Evolutionary conservation across 2,329 filamentous ascomycete species (phyloP), one percentile per base, ranked within the genome.

Genomic region (Colletotrichum filicis): DNA sequence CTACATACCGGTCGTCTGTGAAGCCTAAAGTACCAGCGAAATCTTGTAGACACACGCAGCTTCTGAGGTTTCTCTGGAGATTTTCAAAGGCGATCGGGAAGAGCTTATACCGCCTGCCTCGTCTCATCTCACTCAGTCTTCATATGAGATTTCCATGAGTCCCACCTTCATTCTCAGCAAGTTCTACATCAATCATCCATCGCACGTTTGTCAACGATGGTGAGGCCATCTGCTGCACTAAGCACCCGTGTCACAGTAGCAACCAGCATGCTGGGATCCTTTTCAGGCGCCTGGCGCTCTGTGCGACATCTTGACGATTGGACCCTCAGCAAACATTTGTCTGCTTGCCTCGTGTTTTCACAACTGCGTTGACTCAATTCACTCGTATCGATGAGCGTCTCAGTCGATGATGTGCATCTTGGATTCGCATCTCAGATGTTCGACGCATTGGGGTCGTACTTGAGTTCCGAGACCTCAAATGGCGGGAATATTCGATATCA

Each of bases 241-340:
- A 35, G 62, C 35, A 24, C 37, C 32, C 37, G 62, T 35, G 52
- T 55, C 62, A 55, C 62, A 24, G 32, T 49, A 56, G n/a, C 24
- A 55, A 46, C 62, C 62, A 42, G 52, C 22, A 22, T n/a, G 37
- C 24, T 65, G 62, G 62, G 14, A 56, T 6, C 32, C 5, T 65
- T 46, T 56, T 65, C 32, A 56, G 52, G 52, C 24, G 52, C 26
- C 62, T 42, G 22, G 16, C 62, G 62, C 62, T 32, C 62, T 56
- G 62, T 65, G 62, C 52, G 12, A 65, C 62, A 46, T 53, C 16
- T n/a, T 28, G 9, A 24, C 46, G 16, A 24, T 65, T 19, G 22
- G 37, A 42, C 37, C 24, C 53, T 42, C 32, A 65, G 28, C 49
- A 65, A 28, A 56, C 30, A 24, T 12, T 49, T 49, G 19, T 22